Percentiles rank a stretch among this genome's conserved stretches.
These are phyloP conservation scores for Parmales sp. DNA, from an alignment of 108 stramenopile genomes.

Conservation along the genomic window DNA sequence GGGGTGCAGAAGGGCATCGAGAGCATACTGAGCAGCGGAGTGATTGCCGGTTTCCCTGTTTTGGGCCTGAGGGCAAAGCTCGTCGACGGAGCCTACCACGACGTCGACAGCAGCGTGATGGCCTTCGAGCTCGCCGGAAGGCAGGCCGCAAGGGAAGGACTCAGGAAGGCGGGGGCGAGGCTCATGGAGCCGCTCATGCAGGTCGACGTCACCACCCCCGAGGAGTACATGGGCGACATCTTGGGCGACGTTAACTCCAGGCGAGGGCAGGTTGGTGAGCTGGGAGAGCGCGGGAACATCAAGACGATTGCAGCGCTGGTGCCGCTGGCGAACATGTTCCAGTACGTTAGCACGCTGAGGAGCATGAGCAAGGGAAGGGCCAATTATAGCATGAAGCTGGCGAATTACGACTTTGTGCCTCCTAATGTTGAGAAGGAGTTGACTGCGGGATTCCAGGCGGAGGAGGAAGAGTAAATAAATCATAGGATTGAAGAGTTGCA, in stretches of 20 bases:
- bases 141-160: constrained; percentile 83
- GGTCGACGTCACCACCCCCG: constrained; percentile 92
- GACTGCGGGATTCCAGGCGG: constrained; percentile 67
- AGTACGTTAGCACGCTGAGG: constrained; percentile 88
- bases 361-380: constrained; percentile 93
- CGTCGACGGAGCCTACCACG: constrained; percentile 76
- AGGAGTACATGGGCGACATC: constrained; percentile 97
- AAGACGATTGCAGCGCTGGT: constrained; percentile 87
- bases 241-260: constrained; percentile 94
- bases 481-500: no score
- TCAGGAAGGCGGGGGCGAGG: constrained; percentile 87
- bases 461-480: constrained; percentile 37
- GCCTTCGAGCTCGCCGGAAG: constrained; percentile 88
- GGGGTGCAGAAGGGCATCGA: constrained; percentile 97
- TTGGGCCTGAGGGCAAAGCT: constrained; percentile 89
- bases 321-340: constrained; percentile 97
- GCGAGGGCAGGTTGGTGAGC: constrained; percentile 85
- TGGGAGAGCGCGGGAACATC: constrained; percentile 86
- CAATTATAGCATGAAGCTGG: constrained; percentile 93
- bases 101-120: constrained; percentile 80
- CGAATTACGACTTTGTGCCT: constrained; percentile 91
- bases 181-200: constrained; percentile 98
- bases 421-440: constrained; percentile 77
- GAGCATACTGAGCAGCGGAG: constrained; percentile 78
- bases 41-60: constrained; percentile 90